Evolutionary conservation across 371 early-diverging fungal species (phyloP).

Genomic region (Vairimorpha apis): DNA sequence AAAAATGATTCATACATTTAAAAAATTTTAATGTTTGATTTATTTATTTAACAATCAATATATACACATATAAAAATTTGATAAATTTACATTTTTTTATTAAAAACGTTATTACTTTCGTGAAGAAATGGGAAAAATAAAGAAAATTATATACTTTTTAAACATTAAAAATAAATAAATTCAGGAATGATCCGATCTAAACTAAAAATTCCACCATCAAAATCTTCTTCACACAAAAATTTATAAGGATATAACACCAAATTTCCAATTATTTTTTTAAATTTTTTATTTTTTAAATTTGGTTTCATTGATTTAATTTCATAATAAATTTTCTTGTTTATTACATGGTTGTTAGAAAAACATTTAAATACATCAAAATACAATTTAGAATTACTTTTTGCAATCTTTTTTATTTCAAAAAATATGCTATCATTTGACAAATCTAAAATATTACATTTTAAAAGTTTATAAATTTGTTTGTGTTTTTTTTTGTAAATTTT

Average conservation of each 20-base stretch:
- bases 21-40: no score
- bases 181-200: not conserved
- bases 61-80: no score
- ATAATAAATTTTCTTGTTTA: not conserved
- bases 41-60: not conserved
- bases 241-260: conserved; percentile 9
- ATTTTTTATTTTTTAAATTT: no score
- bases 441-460: not conserved
- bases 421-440: conserved; percentile 17
- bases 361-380: not conserved
- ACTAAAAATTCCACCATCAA: not conserved
- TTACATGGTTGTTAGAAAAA: conserved; percentile 13
- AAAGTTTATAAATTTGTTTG: not conserved
- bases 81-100: no score
- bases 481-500: not conserved
- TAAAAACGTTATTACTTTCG: no score
- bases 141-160: no score
- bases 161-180: not conserved
- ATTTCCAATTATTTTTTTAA: conserved; percentile 1
- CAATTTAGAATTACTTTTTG: conserved; percentile 8
- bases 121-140: no score
- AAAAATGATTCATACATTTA: no score
- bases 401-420: not conserved
- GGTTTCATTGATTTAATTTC: not conserved
- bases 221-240: conserved; percentile 17